These are phyloP conservation scores for Euphorbia lathyris DNA, from an alignment of 345 rosid genomes.

Conservation along the genomic window DNA sequence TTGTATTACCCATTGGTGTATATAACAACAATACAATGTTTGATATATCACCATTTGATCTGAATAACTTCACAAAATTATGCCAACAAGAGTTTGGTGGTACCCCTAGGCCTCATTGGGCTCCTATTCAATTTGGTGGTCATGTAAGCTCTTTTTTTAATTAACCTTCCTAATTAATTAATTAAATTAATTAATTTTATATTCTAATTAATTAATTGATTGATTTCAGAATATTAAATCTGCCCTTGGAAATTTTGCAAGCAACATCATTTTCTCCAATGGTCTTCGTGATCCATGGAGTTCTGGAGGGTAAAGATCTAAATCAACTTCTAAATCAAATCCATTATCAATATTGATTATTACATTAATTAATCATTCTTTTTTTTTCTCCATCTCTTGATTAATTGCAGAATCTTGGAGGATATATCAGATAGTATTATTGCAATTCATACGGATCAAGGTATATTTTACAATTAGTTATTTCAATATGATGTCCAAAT, in stretches of 20 bases:
- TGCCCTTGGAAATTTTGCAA: not conserved
- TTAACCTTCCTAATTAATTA: not conserved
- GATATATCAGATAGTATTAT: not conserved
- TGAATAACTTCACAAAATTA: not conserved
- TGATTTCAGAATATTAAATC: not conserved
- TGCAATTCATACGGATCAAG: not conserved
- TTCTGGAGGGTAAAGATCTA: conserved; percentile 10
- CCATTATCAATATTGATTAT: not conserved
- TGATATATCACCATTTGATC: conserved; percentile 5
- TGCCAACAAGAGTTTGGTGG: not conserved
- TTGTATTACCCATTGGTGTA: not conserved
- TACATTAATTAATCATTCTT: no score
- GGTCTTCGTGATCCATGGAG: conserved; percentile 20
- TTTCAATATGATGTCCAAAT: no score
- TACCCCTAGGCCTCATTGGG: conserved; percentile 19
- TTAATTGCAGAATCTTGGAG: not conserved
- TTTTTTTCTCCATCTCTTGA: not conserved
- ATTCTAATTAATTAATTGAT: not conserved
- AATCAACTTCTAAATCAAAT: not conserved
- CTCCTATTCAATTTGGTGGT: conserved; percentile 13
- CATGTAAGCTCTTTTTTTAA: not conserved
- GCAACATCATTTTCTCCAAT: conserved; percentile 19
- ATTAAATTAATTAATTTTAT: no score
- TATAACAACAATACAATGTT: conserved; percentile 16
- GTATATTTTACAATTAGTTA: no score